Conservation (phyloP, 768 basidiomycete genomes). For the Suillus weaverae region DNA sequence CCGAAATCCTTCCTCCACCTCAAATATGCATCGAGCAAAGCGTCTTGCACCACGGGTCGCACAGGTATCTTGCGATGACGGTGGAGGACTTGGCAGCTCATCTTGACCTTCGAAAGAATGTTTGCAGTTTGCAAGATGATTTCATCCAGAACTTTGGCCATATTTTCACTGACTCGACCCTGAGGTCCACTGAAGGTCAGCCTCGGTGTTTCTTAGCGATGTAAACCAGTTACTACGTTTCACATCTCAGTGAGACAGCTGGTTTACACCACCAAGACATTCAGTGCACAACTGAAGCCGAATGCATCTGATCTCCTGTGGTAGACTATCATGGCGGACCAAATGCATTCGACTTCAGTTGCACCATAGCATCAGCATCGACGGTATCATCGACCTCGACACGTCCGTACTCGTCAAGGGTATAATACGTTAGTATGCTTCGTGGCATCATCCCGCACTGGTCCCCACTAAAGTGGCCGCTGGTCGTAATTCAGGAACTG, state of each 20-base stretch:
- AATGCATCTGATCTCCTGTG: no score
- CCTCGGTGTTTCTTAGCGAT: not conserved
- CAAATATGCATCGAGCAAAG: not conserved
- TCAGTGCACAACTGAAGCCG: no score
- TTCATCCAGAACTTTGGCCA: not conserved
- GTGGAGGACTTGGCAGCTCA: not conserved
- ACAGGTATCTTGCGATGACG: not conserved
- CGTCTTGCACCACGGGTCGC: not conserved
- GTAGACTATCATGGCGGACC: not conserved
- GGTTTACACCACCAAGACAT: not conserved
- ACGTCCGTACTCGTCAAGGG: not conserved
- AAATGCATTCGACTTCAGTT: not conserved
- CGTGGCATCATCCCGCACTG: not conserved
- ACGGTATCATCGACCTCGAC: conserved; percentile 4
- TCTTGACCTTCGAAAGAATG: not conserved
- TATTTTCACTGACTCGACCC: not conserved
- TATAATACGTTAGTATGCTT: not conserved
- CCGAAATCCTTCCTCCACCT: not conserved
- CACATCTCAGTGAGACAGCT: not conserved
- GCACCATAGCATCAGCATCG: not conserved
- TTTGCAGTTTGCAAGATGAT: not conserved
- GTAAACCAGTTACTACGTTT: not conserved
- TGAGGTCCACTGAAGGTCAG: not conserved
- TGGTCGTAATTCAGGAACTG: not conserved
- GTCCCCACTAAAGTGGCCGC: not conserved